phyloP scores from a whole-genome alignment of 257 asterid species.

The Solanum neorickii region DNA sequence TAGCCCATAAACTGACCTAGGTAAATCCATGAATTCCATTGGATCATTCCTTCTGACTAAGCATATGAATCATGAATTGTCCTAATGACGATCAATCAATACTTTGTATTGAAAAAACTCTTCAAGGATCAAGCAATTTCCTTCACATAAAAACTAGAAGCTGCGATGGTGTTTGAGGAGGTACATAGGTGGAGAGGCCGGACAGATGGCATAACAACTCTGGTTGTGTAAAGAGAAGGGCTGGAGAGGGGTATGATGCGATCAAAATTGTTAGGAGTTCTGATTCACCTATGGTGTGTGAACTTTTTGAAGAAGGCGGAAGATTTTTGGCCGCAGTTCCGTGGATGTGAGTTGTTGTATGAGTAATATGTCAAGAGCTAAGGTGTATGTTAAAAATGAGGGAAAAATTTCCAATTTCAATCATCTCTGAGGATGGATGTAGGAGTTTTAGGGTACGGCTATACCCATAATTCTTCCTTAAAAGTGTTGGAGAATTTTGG shows the following conservation, averaged over 20 bases:
- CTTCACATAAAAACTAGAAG: neutral
- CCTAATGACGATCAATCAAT: neutral
- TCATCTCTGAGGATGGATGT: neutral
- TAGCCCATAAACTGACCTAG: neutral
- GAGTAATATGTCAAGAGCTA: neutral
- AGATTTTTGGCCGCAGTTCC: neutral
- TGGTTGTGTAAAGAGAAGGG: neutral
- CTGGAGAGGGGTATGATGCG: neutral
- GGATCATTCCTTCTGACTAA: neutral
- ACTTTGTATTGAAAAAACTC: neutral
- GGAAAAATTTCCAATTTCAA: neutral
- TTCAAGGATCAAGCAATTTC: neutral
- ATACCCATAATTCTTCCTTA: neutral
- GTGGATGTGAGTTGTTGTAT: neutral
- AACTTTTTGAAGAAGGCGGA: too few species aligned
- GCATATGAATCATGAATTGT: neutral
- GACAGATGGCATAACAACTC: neutral
- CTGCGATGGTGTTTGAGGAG: neutral
- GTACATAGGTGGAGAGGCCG: neutral
- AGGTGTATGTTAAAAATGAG: neutral
- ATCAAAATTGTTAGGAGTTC: neutral
- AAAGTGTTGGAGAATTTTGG: neutral
- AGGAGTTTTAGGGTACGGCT: neutral
- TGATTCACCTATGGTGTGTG: neutral
- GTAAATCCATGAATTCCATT: neutral